Base-by-base conservation (phyloP, 208 protist genomes). In the Acanthamoeba culbertsoni region DNA sequence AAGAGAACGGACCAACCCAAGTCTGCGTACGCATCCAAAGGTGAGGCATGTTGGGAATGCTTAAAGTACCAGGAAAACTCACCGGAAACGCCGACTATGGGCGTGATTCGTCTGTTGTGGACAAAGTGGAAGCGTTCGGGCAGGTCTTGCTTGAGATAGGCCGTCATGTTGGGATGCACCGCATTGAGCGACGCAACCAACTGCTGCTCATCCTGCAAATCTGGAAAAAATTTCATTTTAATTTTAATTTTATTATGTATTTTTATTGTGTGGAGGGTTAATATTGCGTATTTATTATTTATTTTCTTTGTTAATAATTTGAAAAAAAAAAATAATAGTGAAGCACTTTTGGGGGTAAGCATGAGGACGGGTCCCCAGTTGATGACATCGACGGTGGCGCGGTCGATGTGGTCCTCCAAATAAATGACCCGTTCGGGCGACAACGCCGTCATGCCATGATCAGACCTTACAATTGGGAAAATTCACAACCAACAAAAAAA, bases 91-190 rank as follows among this genome's bases (percentile, higher is more conserved):
- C 42, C 46, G 4, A 93, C 51, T 7, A 93, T n/a, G 43, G 59
- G 90, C 2, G 65, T 57, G 28, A 93, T 93, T 2, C 90, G 90
- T 2, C 51, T 20, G 37, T 93, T 93, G 68, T 79, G n/a, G 28
- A 23, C 28, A 68, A 65, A 93, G 71, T 93, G 90, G 31, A 73
- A 86, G 10, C 51, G 42, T 2, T 53, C 33, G 28, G 90, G 90
- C 53, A 93, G 23, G n/a, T 93, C 68, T n/a, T 79, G 43, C 90
- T 93, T 93, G 26, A 59, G 37, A 16, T 55, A 93, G 45, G 42
- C 37, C 26, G 90, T 42, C 62, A 93, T 86, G 40, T 93, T 93
- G 28, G 90, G 90, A 33, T 93, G 90, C 28, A 48, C 90, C n/a
- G 59, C 63, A 26, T 46, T 23, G 18, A 93, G 90, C 31, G 1